Conservation (phyloP, 345 rosid genomes). For the Syzygium grande region DNA sequence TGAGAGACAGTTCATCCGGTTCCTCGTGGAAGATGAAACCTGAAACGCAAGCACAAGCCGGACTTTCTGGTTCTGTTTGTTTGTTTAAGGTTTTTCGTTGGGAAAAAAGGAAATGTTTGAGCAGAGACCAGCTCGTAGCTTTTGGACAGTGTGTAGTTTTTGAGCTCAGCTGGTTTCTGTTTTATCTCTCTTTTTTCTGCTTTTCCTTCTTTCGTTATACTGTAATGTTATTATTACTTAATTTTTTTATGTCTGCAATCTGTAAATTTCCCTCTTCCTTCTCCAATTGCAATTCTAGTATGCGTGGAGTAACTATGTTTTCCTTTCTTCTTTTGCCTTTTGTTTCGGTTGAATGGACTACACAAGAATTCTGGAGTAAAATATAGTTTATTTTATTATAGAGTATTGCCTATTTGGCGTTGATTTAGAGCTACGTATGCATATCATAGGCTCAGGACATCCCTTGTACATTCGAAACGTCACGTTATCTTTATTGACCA, state of each 20-base stretch:
- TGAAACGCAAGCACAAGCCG: neutral
- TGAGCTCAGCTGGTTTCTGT: neutral
- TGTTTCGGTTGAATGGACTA: neutral
- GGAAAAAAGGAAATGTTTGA: neutral
- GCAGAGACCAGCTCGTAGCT: neutral
- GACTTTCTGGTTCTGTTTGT: neutral
- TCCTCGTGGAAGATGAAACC: neutral
- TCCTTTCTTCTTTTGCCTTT: neutral
- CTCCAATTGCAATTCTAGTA: neutral
- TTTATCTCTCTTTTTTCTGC: neutral
- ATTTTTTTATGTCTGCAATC: neutral
- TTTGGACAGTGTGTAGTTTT: neutral
- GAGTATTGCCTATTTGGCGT: neutral
- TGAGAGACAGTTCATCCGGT: neutral
- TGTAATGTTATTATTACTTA: neutral
- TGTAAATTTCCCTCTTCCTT: neutral
- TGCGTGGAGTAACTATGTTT: neutral
- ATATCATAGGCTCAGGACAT: neutral
- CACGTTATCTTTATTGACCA: neutral
- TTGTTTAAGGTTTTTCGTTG: neutral
- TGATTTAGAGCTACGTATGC: neutral
- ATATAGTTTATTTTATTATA: neutral
- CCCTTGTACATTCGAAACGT: neutral
- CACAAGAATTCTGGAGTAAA: neutral
- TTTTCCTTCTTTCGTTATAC: neutral